A percentile compares a stretch with the other conserved stretches of the same genome.
Conservation (phyloP, 176 grass and related monocot species). For the Alopecurus myosuroides region DNA sequence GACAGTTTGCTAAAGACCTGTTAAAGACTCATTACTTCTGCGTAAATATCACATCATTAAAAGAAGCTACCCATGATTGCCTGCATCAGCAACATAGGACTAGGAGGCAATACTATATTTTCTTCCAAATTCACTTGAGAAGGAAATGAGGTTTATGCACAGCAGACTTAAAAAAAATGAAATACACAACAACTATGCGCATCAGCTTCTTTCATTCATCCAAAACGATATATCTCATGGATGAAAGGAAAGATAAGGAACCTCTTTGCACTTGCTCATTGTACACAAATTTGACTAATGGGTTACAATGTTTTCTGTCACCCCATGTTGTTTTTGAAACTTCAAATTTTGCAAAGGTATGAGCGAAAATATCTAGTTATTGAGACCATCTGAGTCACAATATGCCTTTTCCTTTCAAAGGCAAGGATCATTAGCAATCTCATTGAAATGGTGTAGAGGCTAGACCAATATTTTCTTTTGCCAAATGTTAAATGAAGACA, state of each 20-base stretch:
- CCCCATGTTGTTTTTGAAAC: neutral
- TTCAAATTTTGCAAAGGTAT: neutral
- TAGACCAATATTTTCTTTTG: neutral
- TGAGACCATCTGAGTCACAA: neutral
- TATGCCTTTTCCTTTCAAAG: neutral
- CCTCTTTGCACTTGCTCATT: neutral
- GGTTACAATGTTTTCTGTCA: neutral
- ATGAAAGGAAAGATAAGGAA: neutral
- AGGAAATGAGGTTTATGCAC: neutral
- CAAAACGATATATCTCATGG: neutral
- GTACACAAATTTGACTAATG: neutral
- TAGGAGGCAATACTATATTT: neutral
- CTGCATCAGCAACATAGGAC: neutral
- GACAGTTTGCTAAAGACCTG: neutral
- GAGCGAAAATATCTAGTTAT: neutral
- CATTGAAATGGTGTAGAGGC: neutral
- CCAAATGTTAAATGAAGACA: too few species aligned
- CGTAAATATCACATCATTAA: neutral
- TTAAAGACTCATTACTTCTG: neutral
- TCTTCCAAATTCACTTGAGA: neutral
- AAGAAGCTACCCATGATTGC: neutral
- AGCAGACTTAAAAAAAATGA: neutral
- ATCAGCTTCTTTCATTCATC: neutral
- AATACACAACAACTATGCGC: neutral
- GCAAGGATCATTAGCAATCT: neutral